Percentiles rank a stretch among this genome's conserved stretches.
Conservation (phyloP, 148 eudicot genomes). For the Cornus florida region DNA sequence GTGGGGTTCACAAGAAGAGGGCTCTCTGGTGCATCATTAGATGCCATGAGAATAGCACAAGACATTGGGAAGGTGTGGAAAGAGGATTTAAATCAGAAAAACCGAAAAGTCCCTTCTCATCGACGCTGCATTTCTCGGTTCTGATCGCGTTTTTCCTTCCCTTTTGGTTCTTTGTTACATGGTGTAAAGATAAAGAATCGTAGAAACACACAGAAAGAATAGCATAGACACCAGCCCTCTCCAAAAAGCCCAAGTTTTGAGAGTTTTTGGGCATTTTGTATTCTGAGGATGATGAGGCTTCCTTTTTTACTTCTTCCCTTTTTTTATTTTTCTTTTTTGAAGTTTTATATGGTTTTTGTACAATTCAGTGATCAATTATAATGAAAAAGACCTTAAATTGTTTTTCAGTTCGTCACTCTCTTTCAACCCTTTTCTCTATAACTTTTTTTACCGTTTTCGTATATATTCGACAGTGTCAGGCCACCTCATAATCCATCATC, state of each 20-base stretch:
- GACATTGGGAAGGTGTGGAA: constrained; percentile 69
- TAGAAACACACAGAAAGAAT: constrained; percentile 12
- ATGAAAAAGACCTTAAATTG: not conserved
- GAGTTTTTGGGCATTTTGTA: constrained; percentile 53
- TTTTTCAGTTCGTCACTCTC: not conserved
- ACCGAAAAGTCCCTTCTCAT: constrained; percentile 58
- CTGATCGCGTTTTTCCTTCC: constrained; percentile 22
- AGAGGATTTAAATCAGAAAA: constrained; percentile 59
- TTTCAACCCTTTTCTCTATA: no score
- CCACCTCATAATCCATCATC: no score
- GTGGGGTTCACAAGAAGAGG: constrained; percentile 92
- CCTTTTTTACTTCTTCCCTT: no score
- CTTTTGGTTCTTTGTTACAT: not conserved
- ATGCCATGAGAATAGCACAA: constrained; percentile 64
- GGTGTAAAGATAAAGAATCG: constrained; percentile 16
- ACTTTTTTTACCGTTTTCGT: no score
- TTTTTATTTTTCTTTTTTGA: not conserved
- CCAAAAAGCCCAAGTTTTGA: constrained; percentile 70
- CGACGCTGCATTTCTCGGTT: constrained; percentile 75
- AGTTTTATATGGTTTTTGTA: constrained; percentile 4
- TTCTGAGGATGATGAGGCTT: constrained; percentile 72
- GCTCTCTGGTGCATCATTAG: constrained; percentile 73
- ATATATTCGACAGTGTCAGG: no score
- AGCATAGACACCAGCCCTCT: constrained; percentile 62
- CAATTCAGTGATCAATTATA: constrained; percentile 11